Conservation (phyloP, 2,329 filamentous ascomycete species). For the Fusarium newnesense region DNA sequence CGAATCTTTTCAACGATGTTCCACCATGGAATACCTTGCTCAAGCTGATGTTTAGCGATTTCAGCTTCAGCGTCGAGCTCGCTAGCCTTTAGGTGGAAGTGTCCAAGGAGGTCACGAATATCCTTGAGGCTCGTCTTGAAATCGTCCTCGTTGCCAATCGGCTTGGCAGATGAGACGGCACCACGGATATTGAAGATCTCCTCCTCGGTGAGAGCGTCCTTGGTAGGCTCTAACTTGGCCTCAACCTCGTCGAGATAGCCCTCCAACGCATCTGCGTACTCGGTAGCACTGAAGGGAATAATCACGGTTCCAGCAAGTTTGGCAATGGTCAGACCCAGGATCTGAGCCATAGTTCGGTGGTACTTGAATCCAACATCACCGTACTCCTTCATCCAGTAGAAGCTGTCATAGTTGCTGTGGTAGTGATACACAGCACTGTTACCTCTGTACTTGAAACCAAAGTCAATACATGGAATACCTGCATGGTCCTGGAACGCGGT, state of each 20-base stretch:
- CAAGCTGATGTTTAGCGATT: constrained; percentile 55
- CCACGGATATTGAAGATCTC: constrained; percentile 47
- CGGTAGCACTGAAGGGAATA: constrained; percentile 70
- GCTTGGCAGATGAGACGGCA: constrained; percentile 32
- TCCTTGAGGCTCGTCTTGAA: constrained; percentile 54
- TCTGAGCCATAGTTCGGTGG: constrained; percentile 72
- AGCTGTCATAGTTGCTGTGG: constrained; percentile 92
- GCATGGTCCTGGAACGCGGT: constrained; percentile 80
- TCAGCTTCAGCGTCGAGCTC: constrained; percentile 59
- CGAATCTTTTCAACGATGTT: constrained; percentile 74
- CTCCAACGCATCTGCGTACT: constrained; percentile 69
- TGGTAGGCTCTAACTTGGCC: constrained; percentile 54
- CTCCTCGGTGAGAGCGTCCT: constrained; percentile 40
- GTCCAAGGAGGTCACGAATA: constrained; percentile 52
- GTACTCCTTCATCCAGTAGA: constrained; percentile 86
- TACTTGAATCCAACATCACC: constrained; percentile 77
- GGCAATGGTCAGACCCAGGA: constrained; percentile 70
- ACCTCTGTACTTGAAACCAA: constrained; percentile 62
- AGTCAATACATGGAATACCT: constrained; percentile 72
- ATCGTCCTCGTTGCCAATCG: constrained; percentile 50
- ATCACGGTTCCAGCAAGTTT: constrained; percentile 71
- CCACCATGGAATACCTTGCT: constrained; percentile 78
- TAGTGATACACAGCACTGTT: constrained; percentile 77
- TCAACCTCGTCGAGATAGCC: constrained; percentile 64
- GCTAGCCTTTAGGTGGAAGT: constrained; percentile 53